phyloP scores from a whole-genome alignment of 306 rosid genomes.

The Cicer cuneatum region DNA sequence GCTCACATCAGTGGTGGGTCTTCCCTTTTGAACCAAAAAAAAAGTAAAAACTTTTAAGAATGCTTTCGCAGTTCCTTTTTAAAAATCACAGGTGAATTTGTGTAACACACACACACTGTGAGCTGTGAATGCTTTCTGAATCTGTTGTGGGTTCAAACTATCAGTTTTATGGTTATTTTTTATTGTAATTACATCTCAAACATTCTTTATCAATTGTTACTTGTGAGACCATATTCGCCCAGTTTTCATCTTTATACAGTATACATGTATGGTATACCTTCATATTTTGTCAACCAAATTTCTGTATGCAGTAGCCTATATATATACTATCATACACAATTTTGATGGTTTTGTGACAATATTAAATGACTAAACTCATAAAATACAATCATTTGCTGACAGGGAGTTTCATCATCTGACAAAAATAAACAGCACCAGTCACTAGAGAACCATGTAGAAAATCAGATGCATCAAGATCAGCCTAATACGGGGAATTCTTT shows the following conservation, averaged over 20 bases:
- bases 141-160: conserved; percentile 23
- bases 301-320: conserved; percentile 7
- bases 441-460: conserved; percentile 60
- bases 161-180: conserved; percentile 36
- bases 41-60: background rate
- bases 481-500: conserved; percentile 57
- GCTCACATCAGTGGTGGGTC: conserved; percentile 16
- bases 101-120: background rate
- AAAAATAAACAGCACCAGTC: conserved; percentile 56
- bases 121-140: conserved; percentile 4
- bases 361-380: conserved; percentile 46
- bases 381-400: conserved; percentile 52
- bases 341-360: conserved; percentile 43
- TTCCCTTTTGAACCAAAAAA: conserved; percentile 15
- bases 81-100: conserved; percentile 18
- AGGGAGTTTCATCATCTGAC: conserved; percentile 58
- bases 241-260: background rate
- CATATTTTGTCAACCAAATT: conserved; percentile 7
- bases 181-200: conserved; percentile 27
- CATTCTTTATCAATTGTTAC: conserved; percentile 17
- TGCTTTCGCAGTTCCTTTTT: conserved; percentile 12
- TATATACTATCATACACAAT: background rate
- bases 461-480: conserved; percentile 59
- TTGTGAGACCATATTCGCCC: conserved; percentile 28
- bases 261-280: background rate